Conservation (phyloP, 2,329 filamentous ascomycete genomes). For the Botrytis hyacinthi region DNA sequence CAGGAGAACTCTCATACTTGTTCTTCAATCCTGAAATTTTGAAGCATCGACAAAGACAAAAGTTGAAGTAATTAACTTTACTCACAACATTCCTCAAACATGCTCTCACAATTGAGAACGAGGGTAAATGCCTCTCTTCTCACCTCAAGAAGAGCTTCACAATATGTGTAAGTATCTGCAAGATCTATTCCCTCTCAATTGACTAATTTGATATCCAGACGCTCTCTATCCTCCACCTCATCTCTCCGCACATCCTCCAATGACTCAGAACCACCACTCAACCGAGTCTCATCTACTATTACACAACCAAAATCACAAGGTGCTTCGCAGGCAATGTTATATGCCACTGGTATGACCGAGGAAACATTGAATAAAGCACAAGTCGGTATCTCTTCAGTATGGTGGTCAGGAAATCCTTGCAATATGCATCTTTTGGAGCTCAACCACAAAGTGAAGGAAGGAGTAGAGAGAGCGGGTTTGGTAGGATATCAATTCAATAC, state of each 20-base stretch:
- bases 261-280: slow-evolving; percentile 54
- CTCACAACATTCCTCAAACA: slow-evolving; percentile 14
- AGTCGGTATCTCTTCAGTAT: slow-evolving; percentile 95
- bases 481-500: slow-evolving; percentile 99
- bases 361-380: slow-evolving; percentile 94
- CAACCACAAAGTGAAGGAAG: slow-evolving; percentile 51
- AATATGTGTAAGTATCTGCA: slow-evolving; percentile 34
- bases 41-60: neutral
- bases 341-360: slow-evolving; percentile 85
- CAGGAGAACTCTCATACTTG: neutral
- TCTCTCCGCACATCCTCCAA: slow-evolving; percentile 30
- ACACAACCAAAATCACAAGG: slow-evolving; percentile 98
- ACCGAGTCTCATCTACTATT: slow-evolving; percentile 79
- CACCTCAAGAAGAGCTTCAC: slow-evolving; percentile 33
- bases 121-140: slow-evolving; percentile 34
- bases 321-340: slow-evolving; percentile 98
- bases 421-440: slow-evolving; percentile 98
- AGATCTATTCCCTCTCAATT: slow-evolving; percentile 7
- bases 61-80: slow-evolving; percentile 17
- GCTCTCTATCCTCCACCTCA: slow-evolving; percentile 36
- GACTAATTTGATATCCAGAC: slow-evolving; percentile 28
- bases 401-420: slow-evolving; percentile 97
- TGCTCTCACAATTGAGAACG: slow-evolving; percentile 37
- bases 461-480: slow-evolving; percentile 72
- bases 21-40: neutral